These are phyloP conservation scores for Ogataea philodendri DNA, from an alignment of 805 yeast genomes.

Conservation along the genomic window DNA sequence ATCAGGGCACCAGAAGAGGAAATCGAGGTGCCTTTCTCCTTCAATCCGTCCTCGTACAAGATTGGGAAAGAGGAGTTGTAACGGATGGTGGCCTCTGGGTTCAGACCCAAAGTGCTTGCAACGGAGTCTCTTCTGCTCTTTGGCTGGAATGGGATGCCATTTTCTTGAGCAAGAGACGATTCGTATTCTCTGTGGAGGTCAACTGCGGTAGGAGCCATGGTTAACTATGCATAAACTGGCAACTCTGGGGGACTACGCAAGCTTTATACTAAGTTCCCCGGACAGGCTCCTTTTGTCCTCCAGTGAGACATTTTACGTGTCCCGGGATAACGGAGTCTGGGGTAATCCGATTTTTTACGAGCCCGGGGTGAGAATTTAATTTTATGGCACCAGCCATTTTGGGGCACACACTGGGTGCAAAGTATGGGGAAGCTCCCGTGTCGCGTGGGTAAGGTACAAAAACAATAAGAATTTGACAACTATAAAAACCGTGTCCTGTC, in stretches of 20 bases:
- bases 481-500: too few species aligned
- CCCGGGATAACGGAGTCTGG: slow-evolving; percentile 16
- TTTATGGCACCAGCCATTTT: background rate
- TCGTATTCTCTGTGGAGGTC: slow-evolving; percentile 35
- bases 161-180: slow-evolving; percentile 25
- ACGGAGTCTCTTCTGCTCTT: slow-evolving; percentile 31
- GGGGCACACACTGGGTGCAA: background rate
- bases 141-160: slow-evolving; percentile 24
- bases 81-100: slow-evolving; percentile 64
- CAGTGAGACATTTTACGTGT: slow-evolving; percentile 9
- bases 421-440: too few species aligned
- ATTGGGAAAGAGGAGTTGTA: slow-evolving; percentile 94
- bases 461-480: too few species aligned
- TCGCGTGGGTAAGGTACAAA: too few species aligned
- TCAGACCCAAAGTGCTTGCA: slow-evolving; percentile 43
- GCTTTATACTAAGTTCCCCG: slow-evolving; percentile 5
- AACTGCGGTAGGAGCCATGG: slow-evolving; percentile 42
- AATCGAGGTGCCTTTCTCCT: slow-evolving; percentile 87
- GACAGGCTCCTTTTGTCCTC: slow-evolving; percentile 14
- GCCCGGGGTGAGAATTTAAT: slow-evolving; percentile 3
- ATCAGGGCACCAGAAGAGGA: slow-evolving; percentile 91
- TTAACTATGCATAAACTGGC: slow-evolving; percentile 6
- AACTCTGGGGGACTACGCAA: slow-evolving; percentile 1
- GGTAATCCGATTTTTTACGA: slow-evolving; percentile 13
- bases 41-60: slow-evolving; percentile 89